Percentiles rank a stretch among this genome's conserved stretches.
phyloP scores from a whole-genome alignment of 106 monocot species.

The Gastrodia elata region DNA sequence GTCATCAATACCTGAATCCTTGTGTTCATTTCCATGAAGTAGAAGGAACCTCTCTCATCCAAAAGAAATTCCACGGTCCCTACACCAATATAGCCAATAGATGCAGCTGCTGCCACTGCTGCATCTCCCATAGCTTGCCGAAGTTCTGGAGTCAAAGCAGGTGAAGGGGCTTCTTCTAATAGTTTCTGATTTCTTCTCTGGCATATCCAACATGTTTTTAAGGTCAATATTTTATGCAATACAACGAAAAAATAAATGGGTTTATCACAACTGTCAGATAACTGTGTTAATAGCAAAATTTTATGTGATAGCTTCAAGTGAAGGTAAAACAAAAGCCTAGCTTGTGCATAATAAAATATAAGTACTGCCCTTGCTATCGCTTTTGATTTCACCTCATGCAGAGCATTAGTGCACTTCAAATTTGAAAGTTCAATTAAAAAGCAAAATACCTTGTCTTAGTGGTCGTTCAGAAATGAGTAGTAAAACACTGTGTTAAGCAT shows the following conservation, averaged over 20 bases:
- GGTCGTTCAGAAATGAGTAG: too few relatives aligned
- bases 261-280: neutral
- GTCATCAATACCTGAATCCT: slow-evolving; percentile 69
- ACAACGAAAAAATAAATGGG: neutral
- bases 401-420: neutral
- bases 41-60: slow-evolving; percentile 81
- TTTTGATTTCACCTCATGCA: neutral
- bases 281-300: neutral
- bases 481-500: too few relatives aligned
- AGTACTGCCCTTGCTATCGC: neutral
- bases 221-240: neutral
- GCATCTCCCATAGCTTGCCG: slow-evolving; percentile 97
- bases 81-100: slow-evolving; percentile 92
- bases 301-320: neutral
- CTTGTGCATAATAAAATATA: neutral
- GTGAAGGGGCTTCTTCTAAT: slow-evolving; percentile 93
- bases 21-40: slow-evolving; percentile 98
- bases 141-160: slow-evolving; percentile 78
- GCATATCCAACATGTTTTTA: slow-evolving; percentile 1
- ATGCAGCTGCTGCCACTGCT: slow-evolving; percentile 90
- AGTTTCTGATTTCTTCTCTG: slow-evolving; percentile 96
- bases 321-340: neutral
- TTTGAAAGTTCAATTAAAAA: neutral
- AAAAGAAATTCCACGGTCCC: slow-evolving; percentile 94
- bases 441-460: neutral